Evolutionary conservation across 208 protist genomes (phyloP), one percentile per base, ranked within the genome.

Genomic region (Acanthamoeba sp.): DNA sequence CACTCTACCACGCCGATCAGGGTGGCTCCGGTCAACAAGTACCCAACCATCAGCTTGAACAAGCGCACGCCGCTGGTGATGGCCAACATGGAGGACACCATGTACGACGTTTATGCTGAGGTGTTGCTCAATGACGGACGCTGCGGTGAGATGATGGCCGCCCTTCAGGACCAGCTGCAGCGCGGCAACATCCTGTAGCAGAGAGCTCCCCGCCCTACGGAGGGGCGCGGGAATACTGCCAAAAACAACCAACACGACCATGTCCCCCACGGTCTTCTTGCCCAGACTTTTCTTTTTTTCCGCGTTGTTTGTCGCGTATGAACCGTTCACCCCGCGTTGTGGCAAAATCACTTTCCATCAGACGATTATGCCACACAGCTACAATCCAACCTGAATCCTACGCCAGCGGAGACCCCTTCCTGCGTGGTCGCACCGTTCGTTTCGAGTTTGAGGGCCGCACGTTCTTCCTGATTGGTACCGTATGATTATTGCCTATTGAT

Each of bases 11-110:
- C 22, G 29, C 20, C 42, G 40, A 85, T 52, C 27, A 87, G 85
- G 29, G 85, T 91, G 12, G 52, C 45, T 50, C 85, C 85, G 22
- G 85, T 91, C 20, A 91, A 91, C 85, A 40, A 32, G 38, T 91
- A 76, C 20, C 85, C 85, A 10, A 76, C 85, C 2, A 66, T 91
- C 38, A 76, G 85, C 85, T 48, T 91, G 52, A 52, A 91, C 36
- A 66, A 50, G 52, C 29, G 38, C 52, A 73, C 40, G 55, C 85
- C 85, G 40, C 55, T 91, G 18, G 85, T 71, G 36, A 36, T 91
- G 57, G 85, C 85, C 62, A 91, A 91, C 85, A 91, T 91, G 85
- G 85, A 91, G 85, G 62, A 73, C 20, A 73, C 85, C 24, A 42
- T 52, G 85, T 91, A 76, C 42, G 85, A 91, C 55, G 57, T 45